These are phyloP conservation scores for Chalciporus sphaerocephalus DNA, from an alignment of 768 basidiomycete species.

Conservation along the genomic window DNA sequence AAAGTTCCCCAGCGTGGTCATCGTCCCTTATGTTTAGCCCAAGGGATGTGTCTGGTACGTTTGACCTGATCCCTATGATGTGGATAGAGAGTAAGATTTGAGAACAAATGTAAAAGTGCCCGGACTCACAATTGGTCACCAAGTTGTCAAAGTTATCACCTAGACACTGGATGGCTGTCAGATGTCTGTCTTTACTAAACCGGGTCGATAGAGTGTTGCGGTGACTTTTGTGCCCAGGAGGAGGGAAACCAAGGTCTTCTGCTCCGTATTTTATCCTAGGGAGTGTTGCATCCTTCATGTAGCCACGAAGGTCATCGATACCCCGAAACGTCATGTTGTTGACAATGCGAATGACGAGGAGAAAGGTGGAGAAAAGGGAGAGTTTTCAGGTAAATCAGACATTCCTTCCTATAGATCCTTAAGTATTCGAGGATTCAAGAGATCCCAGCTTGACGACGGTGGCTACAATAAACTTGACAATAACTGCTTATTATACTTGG, in stretches of 20 bases:
- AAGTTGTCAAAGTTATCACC: slow-evolving; percentile 24
- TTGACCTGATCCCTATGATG: slow-evolving; percentile 23
- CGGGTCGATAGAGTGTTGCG: slow-evolving; percentile 32
- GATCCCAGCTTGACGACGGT: not conserved
- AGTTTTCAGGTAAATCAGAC: too few species aligned
- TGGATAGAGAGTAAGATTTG: slow-evolving; percentile 3
- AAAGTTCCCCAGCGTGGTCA: slow-evolving; percentile 22
- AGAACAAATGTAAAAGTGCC: not conserved
- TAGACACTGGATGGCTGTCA: slow-evolving; percentile 28
- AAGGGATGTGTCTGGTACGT: slow-evolving; percentile 29
- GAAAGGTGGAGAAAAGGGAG: not conserved
- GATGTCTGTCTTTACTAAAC: slow-evolving; percentile 30
- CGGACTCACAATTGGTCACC: slow-evolving; percentile 28
- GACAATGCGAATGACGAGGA: not conserved
- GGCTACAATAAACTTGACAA: not conserved
- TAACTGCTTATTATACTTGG: slow-evolving; percentile 21
- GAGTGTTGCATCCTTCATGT: slow-evolving; percentile 33
- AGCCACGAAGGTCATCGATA: slow-evolving; percentile 32
- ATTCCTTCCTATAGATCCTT: too few species aligned
- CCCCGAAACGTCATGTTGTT: slow-evolving; percentile 26
- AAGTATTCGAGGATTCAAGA: not conserved
- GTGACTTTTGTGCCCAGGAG: slow-evolving; percentile 33
- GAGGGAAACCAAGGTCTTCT: slow-evolving; percentile 17
- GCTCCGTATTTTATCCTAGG: slow-evolving; percentile 30
- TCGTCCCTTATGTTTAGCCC: slow-evolving; percentile 23